Evolutionary conservation across 768 basidiomycete genomes (phyloP), one percentile per base, ranked within the genome.

Genomic region (Hericium erinaceus): DNA sequence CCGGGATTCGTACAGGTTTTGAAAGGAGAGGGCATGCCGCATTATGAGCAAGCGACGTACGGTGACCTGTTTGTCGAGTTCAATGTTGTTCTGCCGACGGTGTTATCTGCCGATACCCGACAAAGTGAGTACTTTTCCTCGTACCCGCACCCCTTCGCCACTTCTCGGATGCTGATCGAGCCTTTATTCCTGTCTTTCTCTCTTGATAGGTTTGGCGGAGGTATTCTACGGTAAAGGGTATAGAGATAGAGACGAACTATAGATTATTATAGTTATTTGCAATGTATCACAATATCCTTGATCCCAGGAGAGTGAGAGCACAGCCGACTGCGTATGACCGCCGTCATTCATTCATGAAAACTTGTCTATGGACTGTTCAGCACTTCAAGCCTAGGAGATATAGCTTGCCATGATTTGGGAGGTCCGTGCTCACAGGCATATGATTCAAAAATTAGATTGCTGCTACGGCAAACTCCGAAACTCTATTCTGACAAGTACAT

Each of bases 11-110:
- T 98, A 8, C 88, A 98, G 68, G 80, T 78, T 12, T 78, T 98
- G 57, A 80, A 84, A 61, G 92, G 81, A 28, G 92, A 99, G 69
- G 97, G 97, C 4, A 92, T 98, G 87, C 88, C 91, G 1, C 68
- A 83, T 39, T 85, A 80, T 65, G 80, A 82, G 57, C 56, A 65
- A 33, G 72, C 74, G 10, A 67, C 72, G 20, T 76, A 82, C 60
- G 97, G 97, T 15, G 86, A 95, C 68, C 74, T 99, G 50, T 98
- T 83, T 65, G 79, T 99, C 55, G 95, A 98, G 70, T 99, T 95
- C 73, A 91, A 82, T 57, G 91, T 99, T 52, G 85, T 98, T 16
- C 72, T 99, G 55, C 97, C 97, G 3, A 72, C 80, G 52, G 79
- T 85, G 56, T 71, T 99, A 38, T 77, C 84, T 51, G 66, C 80